These are phyloP conservation scores for Hygrocybe coccinea DNA, from an alignment of 768 basidiomycete genomes.

Conservation along the genomic window DNA sequence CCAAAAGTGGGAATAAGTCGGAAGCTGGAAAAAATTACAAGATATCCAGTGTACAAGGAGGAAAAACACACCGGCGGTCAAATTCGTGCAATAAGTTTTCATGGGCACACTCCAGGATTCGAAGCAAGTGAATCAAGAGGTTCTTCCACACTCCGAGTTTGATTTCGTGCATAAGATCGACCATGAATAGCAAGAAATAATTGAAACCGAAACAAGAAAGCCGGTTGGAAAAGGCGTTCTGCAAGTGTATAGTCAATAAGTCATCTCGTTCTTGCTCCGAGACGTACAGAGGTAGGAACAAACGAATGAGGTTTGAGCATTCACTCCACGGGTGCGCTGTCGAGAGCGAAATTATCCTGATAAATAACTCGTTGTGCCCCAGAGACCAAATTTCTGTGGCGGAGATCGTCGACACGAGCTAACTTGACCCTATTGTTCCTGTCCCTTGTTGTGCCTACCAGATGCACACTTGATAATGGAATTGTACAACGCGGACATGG, in stretches of 20 bases:
- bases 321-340: conserved; percentile 1
- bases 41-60: not conserved
- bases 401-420: conserved; percentile 5
- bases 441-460: conserved; percentile 21
- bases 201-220: not conserved
- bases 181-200: conserved; percentile 2
- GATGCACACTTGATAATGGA: conserved; percentile 16
- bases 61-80: conserved; percentile 13
- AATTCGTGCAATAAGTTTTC: conserved; percentile 14
- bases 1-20: conserved; percentile 24
- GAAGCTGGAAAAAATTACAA: conserved; percentile 16
- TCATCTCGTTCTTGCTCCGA: not conserved
- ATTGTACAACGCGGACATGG: conserved; percentile 26
- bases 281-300: conserved; percentile 6
- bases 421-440: not conserved
- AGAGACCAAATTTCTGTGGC: not conserved
- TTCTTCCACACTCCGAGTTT: conserved; percentile 1
- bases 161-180: conserved; percentile 3
- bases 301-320: conserved; percentile 1
- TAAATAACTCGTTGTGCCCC: conserved; percentile 4
- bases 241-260: not conserved
- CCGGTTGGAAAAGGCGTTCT: conserved; percentile 6
- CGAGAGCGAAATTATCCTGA: not conserved
- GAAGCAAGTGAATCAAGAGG: conserved; percentile 4
- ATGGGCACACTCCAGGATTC: conserved; percentile 4